A percentile compares a stretch with the other conserved stretches of the same genome.
Evolutionary conservation across 257 asterid species (phyloP).

Genomic region (Ajuga chamaepitys): DNA sequence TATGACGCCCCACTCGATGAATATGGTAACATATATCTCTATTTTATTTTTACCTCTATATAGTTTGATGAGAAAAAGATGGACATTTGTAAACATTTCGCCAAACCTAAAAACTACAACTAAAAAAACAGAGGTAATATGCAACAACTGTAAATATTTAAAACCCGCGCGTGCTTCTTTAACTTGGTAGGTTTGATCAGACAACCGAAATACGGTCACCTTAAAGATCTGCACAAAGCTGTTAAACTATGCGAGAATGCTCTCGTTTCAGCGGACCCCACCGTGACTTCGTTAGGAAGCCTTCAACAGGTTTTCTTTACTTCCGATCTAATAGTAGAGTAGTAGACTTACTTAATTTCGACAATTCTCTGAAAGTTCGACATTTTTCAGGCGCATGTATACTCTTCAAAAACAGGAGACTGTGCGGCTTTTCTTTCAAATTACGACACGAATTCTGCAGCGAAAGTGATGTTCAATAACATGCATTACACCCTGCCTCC

Average conservation of each 20-base stretch:
- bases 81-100: too few relatives aligned
- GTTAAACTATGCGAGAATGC: conserved; percentile 71
- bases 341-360: neutral
- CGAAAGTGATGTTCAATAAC: conserved; percentile 75
- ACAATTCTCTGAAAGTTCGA: neutral
- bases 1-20: conserved; percentile 93
- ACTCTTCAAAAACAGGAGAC: conserved; percentile 62
- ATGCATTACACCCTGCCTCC: conserved; percentile 81
- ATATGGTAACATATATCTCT: conserved; percentile 40
- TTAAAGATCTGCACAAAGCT: conserved; percentile 87
- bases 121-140: too few relatives aligned
- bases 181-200: conserved; percentile 54
- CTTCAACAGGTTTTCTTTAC: conserved; percentile 76
- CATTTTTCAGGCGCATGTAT: conserved; percentile 66
- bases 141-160: too few relatives aligned
- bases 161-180: conserved; percentile 12
- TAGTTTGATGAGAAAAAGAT: neutral
- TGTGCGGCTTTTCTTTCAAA: conserved; percentile 94
- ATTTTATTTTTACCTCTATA: conserved; percentile 4
- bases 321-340: neutral
- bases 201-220: conserved; percentile 88
- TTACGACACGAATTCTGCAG: conserved; percentile 44
- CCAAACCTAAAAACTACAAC: too few relatives aligned
- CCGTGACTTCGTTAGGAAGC: conserved; percentile 75
- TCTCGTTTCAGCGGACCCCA: conserved; percentile 73